A percentile compares a stretch with the other conserved stretches of the same genome.
These are phyloP conservation scores for Dianthus caryophyllus DNA, from an alignment of 148 eudicot species.

Conservation along the genomic window DNA sequence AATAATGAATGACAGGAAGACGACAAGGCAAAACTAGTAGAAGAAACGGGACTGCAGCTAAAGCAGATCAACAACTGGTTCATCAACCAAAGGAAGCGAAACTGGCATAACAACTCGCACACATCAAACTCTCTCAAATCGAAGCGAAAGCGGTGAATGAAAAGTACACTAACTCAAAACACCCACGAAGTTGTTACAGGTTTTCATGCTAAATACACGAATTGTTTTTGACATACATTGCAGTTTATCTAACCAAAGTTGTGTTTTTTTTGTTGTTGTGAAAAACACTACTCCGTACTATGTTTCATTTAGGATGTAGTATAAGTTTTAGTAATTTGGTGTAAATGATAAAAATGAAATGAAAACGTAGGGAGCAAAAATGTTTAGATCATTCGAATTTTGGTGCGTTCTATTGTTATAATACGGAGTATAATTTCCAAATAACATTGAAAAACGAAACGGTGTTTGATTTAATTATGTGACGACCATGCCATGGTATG, in stretches of 20 bases:
- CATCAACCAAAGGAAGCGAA: slow-evolving; percentile 48
- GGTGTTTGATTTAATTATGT: too few species aligned
- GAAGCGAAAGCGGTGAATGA: slow-evolving; percentile 37
- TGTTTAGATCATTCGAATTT: slow-evolving; percentile 9
- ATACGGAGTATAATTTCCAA: too few species aligned
- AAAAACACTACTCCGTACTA: too few species aligned
- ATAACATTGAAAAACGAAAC: too few species aligned
- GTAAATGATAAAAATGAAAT: slow-evolving; percentile 26
- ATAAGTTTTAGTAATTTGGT: slow-evolving; percentile 14
- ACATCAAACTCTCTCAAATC: slow-evolving; percentile 40
- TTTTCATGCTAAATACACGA: background rate
- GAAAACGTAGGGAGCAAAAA: slow-evolving; percentile 11
- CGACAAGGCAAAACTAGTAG: slow-evolving; percentile 46
- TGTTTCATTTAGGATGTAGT: slow-evolving; percentile 4
- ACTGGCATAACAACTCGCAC: slow-evolving; percentile 42
- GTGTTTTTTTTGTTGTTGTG: slow-evolving; percentile 9
- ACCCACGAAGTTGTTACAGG: background rate
- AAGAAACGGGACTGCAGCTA: slow-evolving; percentile 46
- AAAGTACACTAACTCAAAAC: background rate
- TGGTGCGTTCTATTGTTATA: slow-evolving; percentile 2
- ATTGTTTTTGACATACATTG: background rate
- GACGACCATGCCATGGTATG: too few species aligned
- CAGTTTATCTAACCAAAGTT: slow-evolving; percentile 22
- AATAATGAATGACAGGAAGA: slow-evolving; percentile 34
- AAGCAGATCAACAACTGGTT: slow-evolving; percentile 53